Evolutionary conservation across 805 yeast genomes (phyloP), one percentile per base, ranked within the genome.

Genomic region (Barnettozyma sucrosica): DNA sequence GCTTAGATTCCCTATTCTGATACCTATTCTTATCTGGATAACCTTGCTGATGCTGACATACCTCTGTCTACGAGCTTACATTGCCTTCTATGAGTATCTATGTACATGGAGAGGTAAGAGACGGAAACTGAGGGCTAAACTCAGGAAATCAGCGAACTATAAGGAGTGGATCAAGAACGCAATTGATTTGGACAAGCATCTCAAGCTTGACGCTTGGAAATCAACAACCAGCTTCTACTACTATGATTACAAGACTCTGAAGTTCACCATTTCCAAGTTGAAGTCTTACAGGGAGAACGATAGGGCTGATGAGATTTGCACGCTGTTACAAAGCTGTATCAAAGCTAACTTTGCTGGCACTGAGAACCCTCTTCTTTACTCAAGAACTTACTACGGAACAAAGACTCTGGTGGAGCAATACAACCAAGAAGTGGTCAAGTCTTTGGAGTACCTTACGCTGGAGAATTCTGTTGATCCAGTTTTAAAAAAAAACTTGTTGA

Each of bases 291-390:
- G 43, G 37, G 19, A 24, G 24, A 24, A 19, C 32, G 23, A 41
- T 5, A 53, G 19, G 55, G 68, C 63, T 26, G 75, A 75, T 18
- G 81, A 78, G 42, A 59, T 84, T 28, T 68, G 79, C 66, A 62
- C 76, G 11, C 65, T 81, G 7, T 64, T 86, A 30, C 88, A 82
- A 53, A 80, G 80, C 4, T 84, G 90, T 55, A 63, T 85, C 23
- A 83, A 82, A 58, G 72, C 79, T 44, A 85, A 86, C 58, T 86
- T 85, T 66, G 89, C 89, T 3, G 93, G 93, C 2, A 80, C 80
- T 3, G 92, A 85, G 60, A 83, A 84, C 57, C 76, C 86, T 30
- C 72, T 76, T 47, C 67, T 85, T 23, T 86, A 85, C 57, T 80
- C 88, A 4, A 89, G 85, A 63, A 69, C 86, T 41, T 83, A 85